These are phyloP conservation scores for Sanguinoderma infundibulare DNA, from an alignment of 1,284 basidiomycete species.

Conservation along the genomic window DNA sequence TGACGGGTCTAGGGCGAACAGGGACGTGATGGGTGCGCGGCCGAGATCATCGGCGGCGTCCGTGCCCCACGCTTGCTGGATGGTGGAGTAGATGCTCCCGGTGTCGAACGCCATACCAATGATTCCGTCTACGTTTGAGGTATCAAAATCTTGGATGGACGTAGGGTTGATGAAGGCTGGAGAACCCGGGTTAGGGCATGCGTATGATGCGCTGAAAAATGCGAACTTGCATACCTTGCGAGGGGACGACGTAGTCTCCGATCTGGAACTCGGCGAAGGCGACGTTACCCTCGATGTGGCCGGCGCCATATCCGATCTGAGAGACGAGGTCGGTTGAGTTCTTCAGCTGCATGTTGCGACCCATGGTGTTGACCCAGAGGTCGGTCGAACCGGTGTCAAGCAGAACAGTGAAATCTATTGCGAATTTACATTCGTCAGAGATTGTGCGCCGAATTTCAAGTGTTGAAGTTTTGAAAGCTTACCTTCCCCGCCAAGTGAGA, in stretches of 20 bases:
- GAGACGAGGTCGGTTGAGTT: conserved; percentile 25
- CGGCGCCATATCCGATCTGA: conserved; percentile 24
- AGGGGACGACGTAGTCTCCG: conserved; percentile 30
- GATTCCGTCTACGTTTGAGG: conserved; percentile 51
- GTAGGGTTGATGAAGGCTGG: conserved; percentile 24
- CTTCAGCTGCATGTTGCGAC: conserved; percentile 15
- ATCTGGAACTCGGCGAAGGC: conserved; percentile 30
- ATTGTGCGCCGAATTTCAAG: no score
- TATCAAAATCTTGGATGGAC: conserved; percentile 36
- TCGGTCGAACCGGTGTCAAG: conserved; percentile 32
- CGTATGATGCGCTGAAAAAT: neutral
- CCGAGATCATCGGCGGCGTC: conserved; percentile 4
- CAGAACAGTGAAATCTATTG: conserved; percentile 24
- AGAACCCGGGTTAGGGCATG: conserved; percentile 25
- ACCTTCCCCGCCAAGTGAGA: no score
- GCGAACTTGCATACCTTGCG: conserved; percentile 28
- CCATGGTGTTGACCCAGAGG: conserved; percentile 24
- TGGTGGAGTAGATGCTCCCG: conserved; percentile 51
- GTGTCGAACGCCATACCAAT: conserved; percentile 66
- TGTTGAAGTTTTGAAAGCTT: no score
- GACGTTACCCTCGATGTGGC: conserved; percentile 27
- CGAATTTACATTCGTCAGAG: no score
- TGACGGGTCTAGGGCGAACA: conserved; percentile 12
- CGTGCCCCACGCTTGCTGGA: conserved; percentile 1
- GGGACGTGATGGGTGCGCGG: conserved; percentile 9